A percentile compares a stretch with the other conserved stretches of the same genome.
Conservation (phyloP, 176 grass and related monocot species). For the Ensete ventricosum region DNA sequence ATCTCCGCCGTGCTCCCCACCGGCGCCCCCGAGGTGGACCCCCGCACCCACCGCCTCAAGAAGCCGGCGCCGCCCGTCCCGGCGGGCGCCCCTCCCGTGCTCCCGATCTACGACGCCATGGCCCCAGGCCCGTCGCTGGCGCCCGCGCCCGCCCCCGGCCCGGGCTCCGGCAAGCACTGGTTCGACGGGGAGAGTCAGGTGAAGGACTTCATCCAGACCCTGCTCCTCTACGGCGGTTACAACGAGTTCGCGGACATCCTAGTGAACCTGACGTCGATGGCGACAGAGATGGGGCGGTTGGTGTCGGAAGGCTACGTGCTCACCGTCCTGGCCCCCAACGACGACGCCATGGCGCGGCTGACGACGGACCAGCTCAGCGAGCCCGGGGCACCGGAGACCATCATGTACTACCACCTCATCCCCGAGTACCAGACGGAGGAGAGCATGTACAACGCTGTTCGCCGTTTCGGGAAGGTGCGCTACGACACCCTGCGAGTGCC, state of each 20-base stretch:
- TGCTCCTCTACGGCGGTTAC: constrained; percentile 77
- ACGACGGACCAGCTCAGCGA: constrained; percentile 58
- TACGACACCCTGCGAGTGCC: constrained; percentile 65
- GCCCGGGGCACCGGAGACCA: constrained; percentile 59
- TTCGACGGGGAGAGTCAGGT: constrained; percentile 82
- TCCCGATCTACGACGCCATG: constrained; percentile 48
- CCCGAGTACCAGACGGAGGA: constrained; percentile 86
- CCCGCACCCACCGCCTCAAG: constrained; percentile 57
- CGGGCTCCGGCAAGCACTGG: constrained; percentile 40
- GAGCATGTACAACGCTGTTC: constrained; percentile 76
- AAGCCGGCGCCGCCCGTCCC: constrained; percentile 42
- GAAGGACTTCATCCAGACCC: constrained; percentile 77
- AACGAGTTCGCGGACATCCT: constrained; percentile 86
- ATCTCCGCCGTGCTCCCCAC: constrained; percentile 48
- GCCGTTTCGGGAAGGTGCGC: constrained; percentile 49
- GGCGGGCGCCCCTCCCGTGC: constrained; percentile 31
- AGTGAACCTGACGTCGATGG: constrained; percentile 70
- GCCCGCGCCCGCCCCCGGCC: constrained; percentile 38
- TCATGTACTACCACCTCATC: constrained; percentile 79
- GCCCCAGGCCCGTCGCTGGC: constrained; percentile 48
- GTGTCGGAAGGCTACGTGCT: constrained; percentile 73
- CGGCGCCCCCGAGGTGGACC: constrained; percentile 61
- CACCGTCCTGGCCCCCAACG: constrained; percentile 62
- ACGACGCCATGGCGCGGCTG: constrained; percentile 64
- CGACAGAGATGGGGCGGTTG: constrained; percentile 69